Conservation (phyloP, 202 grass and related monocot genomes). For the Bolboschoenoplectus hybrid region DNA sequence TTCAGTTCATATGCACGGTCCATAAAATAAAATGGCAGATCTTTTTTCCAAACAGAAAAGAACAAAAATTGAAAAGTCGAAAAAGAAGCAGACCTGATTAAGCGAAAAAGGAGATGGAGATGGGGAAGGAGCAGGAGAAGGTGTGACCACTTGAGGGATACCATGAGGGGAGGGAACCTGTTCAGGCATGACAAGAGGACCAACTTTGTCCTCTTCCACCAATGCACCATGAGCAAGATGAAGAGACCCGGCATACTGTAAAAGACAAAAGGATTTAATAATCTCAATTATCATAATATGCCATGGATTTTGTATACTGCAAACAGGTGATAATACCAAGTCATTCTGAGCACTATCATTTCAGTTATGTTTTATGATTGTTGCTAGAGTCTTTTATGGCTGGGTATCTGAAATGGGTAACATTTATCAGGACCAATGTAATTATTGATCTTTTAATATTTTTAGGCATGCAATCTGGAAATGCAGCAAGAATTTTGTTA, state of each 20-base stretch:
- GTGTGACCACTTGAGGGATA: constrained; percentile 56
- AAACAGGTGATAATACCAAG: not conserved
- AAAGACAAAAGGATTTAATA: not conserved
- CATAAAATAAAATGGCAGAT: not conserved
- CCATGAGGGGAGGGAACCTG: constrained; percentile 57
- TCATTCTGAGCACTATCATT: not conserved
- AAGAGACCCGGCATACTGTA: constrained; percentile 71
- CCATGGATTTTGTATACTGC: not conserved
- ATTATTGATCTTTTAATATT: not conserved
- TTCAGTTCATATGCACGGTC: not conserved
- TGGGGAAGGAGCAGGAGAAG: constrained; percentile 58
- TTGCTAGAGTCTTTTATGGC: not conserved
- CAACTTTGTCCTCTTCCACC: constrained; percentile 87
- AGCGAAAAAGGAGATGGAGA: constrained; percentile 80
- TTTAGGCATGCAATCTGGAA: not conserved
- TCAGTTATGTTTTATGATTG: constrained; percentile 6
- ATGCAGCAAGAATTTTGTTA: not conserved
- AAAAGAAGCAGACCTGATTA: constrained; percentile 64
- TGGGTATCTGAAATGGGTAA: not conserved
- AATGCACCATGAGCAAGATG: constrained; percentile 68
- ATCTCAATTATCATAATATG: constrained; percentile 10
- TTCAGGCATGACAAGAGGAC: constrained; percentile 79
- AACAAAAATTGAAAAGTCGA: not conserved
- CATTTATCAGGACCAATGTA: not conserved
- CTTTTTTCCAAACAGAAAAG: not conserved